Evolutionary conservation across 305 asterid species (phyloP).

Genomic region (Solanum hybrid): DNA sequence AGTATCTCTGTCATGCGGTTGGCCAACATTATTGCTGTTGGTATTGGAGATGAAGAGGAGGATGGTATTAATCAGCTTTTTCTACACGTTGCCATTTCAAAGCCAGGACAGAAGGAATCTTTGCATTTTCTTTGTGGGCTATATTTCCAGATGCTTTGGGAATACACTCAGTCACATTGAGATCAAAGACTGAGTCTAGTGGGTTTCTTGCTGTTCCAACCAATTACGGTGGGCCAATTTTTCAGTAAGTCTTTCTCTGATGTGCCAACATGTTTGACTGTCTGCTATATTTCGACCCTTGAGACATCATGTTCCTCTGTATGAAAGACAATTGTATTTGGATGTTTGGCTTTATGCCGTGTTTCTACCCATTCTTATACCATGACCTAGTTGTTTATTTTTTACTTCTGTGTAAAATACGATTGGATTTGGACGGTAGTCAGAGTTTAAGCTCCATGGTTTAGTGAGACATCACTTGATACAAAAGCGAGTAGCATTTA

Average conservation of each 20-base stretch:
- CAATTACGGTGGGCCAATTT: slow-evolving; percentile 64
- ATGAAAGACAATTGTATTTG: background rate
- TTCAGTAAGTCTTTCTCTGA: slow-evolving; percentile 34
- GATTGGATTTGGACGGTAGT: background rate
- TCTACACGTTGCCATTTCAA: slow-evolving; percentile 69
- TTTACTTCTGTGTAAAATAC: background rate
- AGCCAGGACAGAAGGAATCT: slow-evolving; percentile 55
- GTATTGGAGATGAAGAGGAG: slow-evolving; percentile 31
- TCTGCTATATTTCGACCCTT: background rate
- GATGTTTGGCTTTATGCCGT: background rate
- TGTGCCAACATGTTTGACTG: background rate
- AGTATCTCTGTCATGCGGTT: slow-evolving; percentile 65
- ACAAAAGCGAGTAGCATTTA: background rate
- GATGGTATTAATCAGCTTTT: slow-evolving; percentile 60
- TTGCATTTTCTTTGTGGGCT: slow-evolving; percentile 51
- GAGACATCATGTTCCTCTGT: background rate
- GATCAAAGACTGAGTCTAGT: slow-evolving; percentile 52
- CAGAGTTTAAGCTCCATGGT: background rate
- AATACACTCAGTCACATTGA: too few relatives aligned
- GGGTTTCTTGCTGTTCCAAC: slow-evolving; percentile 40
- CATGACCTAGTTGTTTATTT: background rate
- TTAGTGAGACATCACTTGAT: background rate
- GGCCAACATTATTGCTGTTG: slow-evolving; percentile 56
- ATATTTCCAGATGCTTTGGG: too few relatives aligned
- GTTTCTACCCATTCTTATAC: background rate